Evolutionary conservation across 345 rosid species (phyloP), one percentile per base, ranked within the genome.

Genomic region (rapeseed (Brassica napus)): DNA sequence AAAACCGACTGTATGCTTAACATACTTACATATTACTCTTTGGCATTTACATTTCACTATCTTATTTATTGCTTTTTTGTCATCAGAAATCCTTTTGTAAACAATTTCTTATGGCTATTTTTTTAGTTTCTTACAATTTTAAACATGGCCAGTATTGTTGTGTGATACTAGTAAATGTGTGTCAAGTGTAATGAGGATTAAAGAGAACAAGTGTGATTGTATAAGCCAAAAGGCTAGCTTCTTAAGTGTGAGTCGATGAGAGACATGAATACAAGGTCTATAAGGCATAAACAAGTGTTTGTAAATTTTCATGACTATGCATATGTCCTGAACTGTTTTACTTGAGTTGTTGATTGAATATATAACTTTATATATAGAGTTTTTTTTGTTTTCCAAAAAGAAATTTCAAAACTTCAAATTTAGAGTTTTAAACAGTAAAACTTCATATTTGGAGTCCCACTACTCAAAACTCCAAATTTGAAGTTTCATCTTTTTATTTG

Each of bases 41-140:
- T 31, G 5, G 10, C 14, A 34, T 34, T 75, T 66, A 67, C 73
- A 58, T 75, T 68, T 76, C 67, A 35, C 73, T 39, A 39, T 75
- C 67, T 0, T 66, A 66, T 75, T 67, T 66, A 66, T 44, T 44
- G 8, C 1, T 57, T 23, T 42, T 59, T 59, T 59, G 32, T 59
- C 64, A 59, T 59, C 63, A 23, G n/a, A 59, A 59, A 10, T 60
- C 32, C 32, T 60, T 24, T 11, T 59, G 59, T 24, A 23, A 67
- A 24, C 11, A 6, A 11, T 67, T 42, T 39, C 7, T 3, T 26
- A 26, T 68, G 21, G 7, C 16, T 21, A 35, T 18, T 18, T 35
- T 6, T 16, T 18, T 3, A 4, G 3, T 16, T 65, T 34, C 15
- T 35, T 65, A 18, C 26, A 64, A 64, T 32, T 8, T 64, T 16